Evolutionary conservation across 1,284 basidiomycete genomes (phyloP), one percentile per base, ranked within the genome.

Genomic region (Takashimella koratensis): DNA sequence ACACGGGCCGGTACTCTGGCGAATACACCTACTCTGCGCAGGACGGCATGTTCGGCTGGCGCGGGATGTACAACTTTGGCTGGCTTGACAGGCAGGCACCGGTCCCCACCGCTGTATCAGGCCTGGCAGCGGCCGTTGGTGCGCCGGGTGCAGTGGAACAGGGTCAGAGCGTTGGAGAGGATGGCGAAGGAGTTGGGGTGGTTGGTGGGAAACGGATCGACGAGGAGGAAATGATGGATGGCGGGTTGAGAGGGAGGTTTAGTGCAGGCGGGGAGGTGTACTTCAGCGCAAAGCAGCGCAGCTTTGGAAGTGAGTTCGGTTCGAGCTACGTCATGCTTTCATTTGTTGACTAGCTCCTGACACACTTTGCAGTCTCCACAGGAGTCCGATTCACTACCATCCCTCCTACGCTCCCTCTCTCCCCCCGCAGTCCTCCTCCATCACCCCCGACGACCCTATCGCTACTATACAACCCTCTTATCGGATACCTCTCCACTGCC

Each of bases 21-120:
- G 95, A 98, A 74, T 98, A 96, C 68, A 90, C 87, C 12, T 98
- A 90, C 80, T 94, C 90, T 58, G 88, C 90, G 0, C 89, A 94
- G 63, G 94, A 98, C 68, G 86, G 80, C 66, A 92, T 98, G 86
- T 88, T 87, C 81, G 95, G 95, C 6, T 74, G 91, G 20, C 82
- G 90, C 6, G 82, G 91, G n/a, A 79, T 98, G 54, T 91, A 94
- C 71, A 96, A 98, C 71, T 97, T 98, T 77, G 92, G 90, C 3
- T 68, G 71, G 71, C 52, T 56, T 19, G 58, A 52, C 19, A 30
- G 45, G 43, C 30, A 36, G 16, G 30, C 10, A 36, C 30, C 30
- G 30, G 10, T 8, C 8, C 16, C 30, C 16, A 8, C 30, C 10
- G 10, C 16, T 16, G 30, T 36, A 36, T 36, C 30, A 8, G 49